These are phyloP conservation scores for Lactifluus echinatus DNA, from an alignment of 768 basidiomycete species.

Conservation along the genomic window DNA sequence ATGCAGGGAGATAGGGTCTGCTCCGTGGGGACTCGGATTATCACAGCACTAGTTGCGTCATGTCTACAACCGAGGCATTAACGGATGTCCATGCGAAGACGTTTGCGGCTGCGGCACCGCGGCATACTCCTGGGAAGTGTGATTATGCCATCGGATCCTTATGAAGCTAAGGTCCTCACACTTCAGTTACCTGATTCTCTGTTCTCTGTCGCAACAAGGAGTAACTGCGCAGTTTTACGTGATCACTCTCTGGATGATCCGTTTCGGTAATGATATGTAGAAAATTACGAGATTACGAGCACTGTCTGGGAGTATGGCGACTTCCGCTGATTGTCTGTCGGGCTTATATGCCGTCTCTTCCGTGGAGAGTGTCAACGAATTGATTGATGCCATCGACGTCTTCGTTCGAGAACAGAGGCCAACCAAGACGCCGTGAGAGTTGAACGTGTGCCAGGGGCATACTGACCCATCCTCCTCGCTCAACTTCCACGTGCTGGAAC, in stretches of 20 bases:
- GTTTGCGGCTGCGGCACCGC: neutral
- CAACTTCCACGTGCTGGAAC: neutral
- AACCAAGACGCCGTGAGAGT: neutral
- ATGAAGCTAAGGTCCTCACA: too few species aligned
- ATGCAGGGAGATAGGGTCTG: neutral
- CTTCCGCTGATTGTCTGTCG: neutral
- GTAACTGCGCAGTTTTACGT: neutral
- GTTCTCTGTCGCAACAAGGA: neutral
- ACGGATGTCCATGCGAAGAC: neutral
- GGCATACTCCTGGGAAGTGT: neutral
- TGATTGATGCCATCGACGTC: neutral
- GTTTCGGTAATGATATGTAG: neutral
- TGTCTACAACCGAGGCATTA: neutral
- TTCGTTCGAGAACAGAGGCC: neutral
- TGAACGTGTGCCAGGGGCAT: neutral
- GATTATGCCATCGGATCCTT: too few species aligned
- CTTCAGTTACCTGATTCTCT: neutral
- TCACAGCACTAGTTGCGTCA: neutral
- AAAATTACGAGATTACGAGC: neutral
- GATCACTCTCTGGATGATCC: neutral
- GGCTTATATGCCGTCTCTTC: neutral
- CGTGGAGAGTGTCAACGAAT: neutral
- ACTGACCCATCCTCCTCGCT: neutral
- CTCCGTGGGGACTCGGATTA: neutral
- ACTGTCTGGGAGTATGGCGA: neutral